phyloP scores from a whole-genome alignment of 1,284 basidiomycete species.

The Rhodotorula sp. region DNA sequence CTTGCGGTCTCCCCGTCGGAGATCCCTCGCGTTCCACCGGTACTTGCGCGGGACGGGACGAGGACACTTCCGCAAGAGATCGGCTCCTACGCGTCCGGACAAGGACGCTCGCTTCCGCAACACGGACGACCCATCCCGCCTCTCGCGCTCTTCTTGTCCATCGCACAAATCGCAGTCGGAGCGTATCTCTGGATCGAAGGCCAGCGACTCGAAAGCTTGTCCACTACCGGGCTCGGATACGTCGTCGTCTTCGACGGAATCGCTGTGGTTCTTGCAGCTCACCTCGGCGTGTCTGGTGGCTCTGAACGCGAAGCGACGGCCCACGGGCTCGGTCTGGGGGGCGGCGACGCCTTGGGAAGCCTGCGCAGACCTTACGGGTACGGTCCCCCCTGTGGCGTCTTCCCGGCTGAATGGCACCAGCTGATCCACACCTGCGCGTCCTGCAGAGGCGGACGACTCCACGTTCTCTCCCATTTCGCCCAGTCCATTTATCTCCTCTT shows the following conservation, averaged over 20 bases:
- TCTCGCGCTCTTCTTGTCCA: slow-evolving; percentile 47
- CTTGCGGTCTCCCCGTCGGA: slow-evolving; percentile 48
- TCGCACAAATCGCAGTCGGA: slow-evolving; percentile 55
- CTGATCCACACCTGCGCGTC: too few relatives aligned
- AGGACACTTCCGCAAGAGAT: too few relatives aligned
- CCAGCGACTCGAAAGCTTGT: slow-evolving; percentile 80
- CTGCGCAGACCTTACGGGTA: slow-evolving; percentile 66
- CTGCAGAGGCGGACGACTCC: slow-evolving; percentile 65
- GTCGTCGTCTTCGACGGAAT: slow-evolving; percentile 85
- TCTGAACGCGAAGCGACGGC: slow-evolving; percentile 12
- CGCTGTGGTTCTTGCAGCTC: slow-evolving; percentile 58
- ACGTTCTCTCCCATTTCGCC: slow-evolving; percentile 77
- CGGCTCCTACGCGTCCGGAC: too few relatives aligned
- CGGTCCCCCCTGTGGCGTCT: slow-evolving; percentile 44
- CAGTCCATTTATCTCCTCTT: slow-evolving; percentile 88
- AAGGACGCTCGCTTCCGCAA: too few relatives aligned
- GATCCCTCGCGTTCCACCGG: slow-evolving; percentile 34
- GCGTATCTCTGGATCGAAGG: slow-evolving; percentile 80
- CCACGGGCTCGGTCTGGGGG: slow-evolving; percentile 19
- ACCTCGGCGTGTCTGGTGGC: background rate
- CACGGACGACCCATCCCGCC: too few relatives aligned
- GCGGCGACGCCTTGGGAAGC: slow-evolving; percentile 26
- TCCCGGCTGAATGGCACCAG: background rate
- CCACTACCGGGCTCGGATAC: slow-evolving; percentile 87
- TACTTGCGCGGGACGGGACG: too few relatives aligned